Evolutionary conservation across 441 rosid genomes (phyloP), one percentile per base, ranked within the genome.

Genomic region (Pelargonium myrrhifolium): DNA sequence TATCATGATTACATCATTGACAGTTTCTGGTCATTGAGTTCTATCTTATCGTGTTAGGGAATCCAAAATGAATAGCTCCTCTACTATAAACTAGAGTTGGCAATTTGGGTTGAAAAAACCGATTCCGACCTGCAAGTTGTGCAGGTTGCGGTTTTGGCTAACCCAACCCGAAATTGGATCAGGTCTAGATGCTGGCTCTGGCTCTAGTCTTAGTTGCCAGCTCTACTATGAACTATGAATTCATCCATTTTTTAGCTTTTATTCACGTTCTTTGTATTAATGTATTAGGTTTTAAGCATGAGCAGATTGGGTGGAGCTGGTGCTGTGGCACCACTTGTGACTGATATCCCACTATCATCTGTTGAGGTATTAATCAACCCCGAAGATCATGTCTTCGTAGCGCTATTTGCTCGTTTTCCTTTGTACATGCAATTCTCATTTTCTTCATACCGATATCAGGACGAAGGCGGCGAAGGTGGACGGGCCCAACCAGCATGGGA

Each of bases 291-390:
- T 70, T 80, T 90, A 71, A 95, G 98, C 86, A 95, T 95, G 96
- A 92, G 99, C 79, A 85, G 97, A 78, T 78, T 92, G 84, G 99
- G 99, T 11, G 98, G 84, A 68, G 93, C 99, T 67, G 97, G 97
- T 62, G 99, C 99, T 0, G 99, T 95, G 70, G 99, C 97, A 59
- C 98, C 97, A 72, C 97, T 95, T 65, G 98, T 95, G 66, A 87
- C 96, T 14, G 96, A 92, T 74, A 83, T 89, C 72, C 98, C 99
- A 70, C 79, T 90, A 65, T 84, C 96, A 67, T 87, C 98, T 66
- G 83, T 90, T 55, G 96, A 95, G 96, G 98, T 92, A 83, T 71
- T 73, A 72, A 64, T 70, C 11, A 39, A 65, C 6, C 51, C 22
- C 11, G 8, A 15, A 51, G 56, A 56, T 35, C 4, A 45, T 71